These are phyloP conservation scores for Knufia fluminis DNA, from an alignment of 2,329 filamentous ascomycete species.

Conservation along the genomic window DNA sequence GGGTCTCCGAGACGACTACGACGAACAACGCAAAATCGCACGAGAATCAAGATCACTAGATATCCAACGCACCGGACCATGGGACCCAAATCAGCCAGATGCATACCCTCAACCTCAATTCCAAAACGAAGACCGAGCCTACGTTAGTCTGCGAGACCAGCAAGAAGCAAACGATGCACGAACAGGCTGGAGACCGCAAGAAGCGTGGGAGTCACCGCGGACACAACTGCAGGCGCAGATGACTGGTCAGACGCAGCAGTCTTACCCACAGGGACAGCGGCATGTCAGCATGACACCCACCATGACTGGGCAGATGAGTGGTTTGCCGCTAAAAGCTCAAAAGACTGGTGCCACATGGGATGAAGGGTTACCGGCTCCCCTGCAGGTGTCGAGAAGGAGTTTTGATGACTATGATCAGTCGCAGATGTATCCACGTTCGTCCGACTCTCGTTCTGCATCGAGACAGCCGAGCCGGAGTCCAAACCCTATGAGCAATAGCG, in stretches of 20 bases:
- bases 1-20: constrained; percentile 22
- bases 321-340: constrained; percentile 12
- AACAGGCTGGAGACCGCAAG: constrained; percentile 21
- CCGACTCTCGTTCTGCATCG: constrained; percentile 8
- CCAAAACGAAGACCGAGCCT: constrained; percentile 13
- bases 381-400: constrained; percentile 16
- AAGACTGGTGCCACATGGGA: constrained; percentile 22
- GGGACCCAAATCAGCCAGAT: constrained; percentile 3
- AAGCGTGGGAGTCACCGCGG: constrained; percentile 13
- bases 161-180: constrained; percentile 22
- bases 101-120: background rate
- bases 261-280: background rate
- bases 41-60: constrained; percentile 19
- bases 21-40: constrained; percentile 18
- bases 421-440: constrained; percentile 9
- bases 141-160: constrained; percentile 20
- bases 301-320: constrained; percentile 7
- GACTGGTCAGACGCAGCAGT: constrained; percentile 8
- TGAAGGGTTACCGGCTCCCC: constrained; percentile 18
- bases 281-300: constrained; percentile 11
- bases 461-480: constrained; percentile 7
- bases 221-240: constrained; percentile 13
- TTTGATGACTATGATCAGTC: constrained; percentile 18
- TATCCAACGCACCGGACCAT: constrained; percentile 19
- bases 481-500: background rate